A percentile compares a stretch with the other conserved stretches of the same genome.
Evolutionary conservation across 2,329 filamentous ascomycete species (phyloP).

Genomic region (Fusarium oligoseptatum): DNA sequence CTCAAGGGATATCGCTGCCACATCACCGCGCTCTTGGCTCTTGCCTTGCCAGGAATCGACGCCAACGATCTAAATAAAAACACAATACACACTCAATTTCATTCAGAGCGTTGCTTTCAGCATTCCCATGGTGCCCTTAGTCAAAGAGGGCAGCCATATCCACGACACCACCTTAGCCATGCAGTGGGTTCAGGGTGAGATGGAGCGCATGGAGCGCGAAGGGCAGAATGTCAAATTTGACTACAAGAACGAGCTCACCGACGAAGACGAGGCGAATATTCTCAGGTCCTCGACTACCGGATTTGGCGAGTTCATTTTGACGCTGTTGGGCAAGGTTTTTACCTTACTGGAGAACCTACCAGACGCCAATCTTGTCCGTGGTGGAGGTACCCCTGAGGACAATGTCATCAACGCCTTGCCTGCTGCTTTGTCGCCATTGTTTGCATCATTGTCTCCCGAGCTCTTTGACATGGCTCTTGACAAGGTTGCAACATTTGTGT

Average conservation of each 20-base stretch:
- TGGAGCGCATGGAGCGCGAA: conserved; percentile 92
- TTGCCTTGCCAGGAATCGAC: conserved; percentile 95
- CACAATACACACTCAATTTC: conserved; percentile 92
- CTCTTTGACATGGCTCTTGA: conserved; percentile 92
- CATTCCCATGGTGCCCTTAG: conserved; percentile 88
- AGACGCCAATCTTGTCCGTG: conserved; percentile 87
- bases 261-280: conserved; percentile 89
- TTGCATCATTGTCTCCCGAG: conserved; percentile 91
- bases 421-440: conserved; percentile 88
- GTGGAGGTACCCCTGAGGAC: conserved; percentile 88
- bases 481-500: conserved; percentile 92
- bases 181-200: conserved; percentile 93
- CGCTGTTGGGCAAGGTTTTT: conserved; percentile 93
- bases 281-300: conserved; percentile 94
- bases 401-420: conserved; percentile 97
- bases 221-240: conserved; percentile 88
- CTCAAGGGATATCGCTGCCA: conserved; percentile 98
- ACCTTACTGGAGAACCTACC: conserved; percentile 95
- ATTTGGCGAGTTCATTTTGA: conserved; percentile 91
- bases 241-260: conserved; percentile 84
- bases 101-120: conserved; percentile 97
- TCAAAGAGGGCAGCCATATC: conserved; percentile 70
- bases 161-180: conserved; percentile 84
- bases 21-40: conserved; percentile 90
- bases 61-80: conserved; percentile 99